phyloP scores from a whole-genome alignment of 257 asterid genomes.

The Gentiana macrophylla region DNA sequence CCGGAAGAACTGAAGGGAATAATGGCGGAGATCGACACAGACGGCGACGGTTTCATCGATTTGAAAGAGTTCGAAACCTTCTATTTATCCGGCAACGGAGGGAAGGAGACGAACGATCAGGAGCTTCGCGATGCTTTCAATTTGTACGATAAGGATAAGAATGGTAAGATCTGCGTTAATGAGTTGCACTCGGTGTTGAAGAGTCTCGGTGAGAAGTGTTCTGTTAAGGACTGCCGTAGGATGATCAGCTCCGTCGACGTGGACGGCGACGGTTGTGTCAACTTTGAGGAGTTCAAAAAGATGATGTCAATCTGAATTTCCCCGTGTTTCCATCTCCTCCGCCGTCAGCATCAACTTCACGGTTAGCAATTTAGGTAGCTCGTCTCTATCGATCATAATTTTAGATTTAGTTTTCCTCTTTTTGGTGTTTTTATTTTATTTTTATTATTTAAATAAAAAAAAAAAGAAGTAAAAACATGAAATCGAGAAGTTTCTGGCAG shows the following conservation, averaged over 20 bases:
- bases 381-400: background rate
- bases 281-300: slow-evolving; percentile 81
- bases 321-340: background rate
- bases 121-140: slow-evolving; percentile 72
- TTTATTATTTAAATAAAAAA: background rate
- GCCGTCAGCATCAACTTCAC: background rate
- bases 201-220: slow-evolving; percentile 64
- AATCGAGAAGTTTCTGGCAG: too few species aligned
- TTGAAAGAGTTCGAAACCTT: slow-evolving; percentile 62
- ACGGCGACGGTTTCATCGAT: slow-evolving; percentile 91
- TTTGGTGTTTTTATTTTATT: too few species aligned
- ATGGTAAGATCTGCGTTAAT: slow-evolving; percentile 66
- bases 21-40: slow-evolving; percentile 68
- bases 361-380: background rate
- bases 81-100: slow-evolving; percentile 26
- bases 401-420: slow-evolving; percentile 2
- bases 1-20: slow-evolving; percentile 44
- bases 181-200: slow-evolving; percentile 61
- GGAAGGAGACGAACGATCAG: slow-evolving; percentile 24
- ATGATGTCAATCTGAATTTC: slow-evolving; percentile 43
- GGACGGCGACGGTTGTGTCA: slow-evolving; percentile 86
- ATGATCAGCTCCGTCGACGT: slow-evolving; percentile 77
- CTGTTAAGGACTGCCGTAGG: slow-evolving; percentile 56
- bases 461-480: too few species aligned
- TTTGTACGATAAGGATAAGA: slow-evolving; percentile 67